Base-by-base conservation (phyloP, 352 stramenopile species). In the Globisporangium emineosum region DNA sequence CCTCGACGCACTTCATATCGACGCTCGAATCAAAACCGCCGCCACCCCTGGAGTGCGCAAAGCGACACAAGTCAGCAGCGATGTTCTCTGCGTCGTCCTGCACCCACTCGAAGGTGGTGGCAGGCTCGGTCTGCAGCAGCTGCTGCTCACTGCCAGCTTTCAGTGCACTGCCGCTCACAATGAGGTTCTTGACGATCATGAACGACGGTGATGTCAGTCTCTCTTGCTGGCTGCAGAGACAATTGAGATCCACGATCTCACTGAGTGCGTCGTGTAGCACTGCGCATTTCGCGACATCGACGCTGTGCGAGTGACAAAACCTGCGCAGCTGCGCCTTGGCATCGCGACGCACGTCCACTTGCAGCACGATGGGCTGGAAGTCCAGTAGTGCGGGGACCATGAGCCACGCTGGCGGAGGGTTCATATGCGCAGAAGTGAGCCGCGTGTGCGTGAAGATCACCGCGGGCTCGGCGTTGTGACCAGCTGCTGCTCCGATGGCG, bases 351-450 rank as follows among this genome's bases (percentile, higher is more conserved):
- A 73, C 66, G 57, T 83, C 66, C 45, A 88, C 23, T 8, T 63
- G 69, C 19, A 88, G 45, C 10, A 88, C 52, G 43, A 70, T 61
- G 2, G 78, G 78, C 42, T 86, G 78, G 52, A 88, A 71, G 56
- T 88, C 76, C n/a, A 88, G 63, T 42, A 86, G 60, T 64, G 76
- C 52, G 5, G 80, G 75, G 5, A 89, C 32, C 35, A 75, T 37
- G 4, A 87, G 55, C 61, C 69, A 76, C 40, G 37, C 57, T 3
- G 57, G 40, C 10, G 40, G 30, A n/a, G 45, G 15, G 2, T 21
- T 35, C 17, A 12, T 0, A 32, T 33, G 1, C 30, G 10, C 6
- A 3, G 37, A 32, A 15, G 21, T 51, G 17, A 33, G 3, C 49
- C 30, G 51, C 23, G 56, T 35, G 37, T n/a, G 62, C 4, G 62